Evolutionary conservation across 2,329 filamentous ascomycete species (phyloP).

Genomic region (Alternaria consortialis): DNA sequence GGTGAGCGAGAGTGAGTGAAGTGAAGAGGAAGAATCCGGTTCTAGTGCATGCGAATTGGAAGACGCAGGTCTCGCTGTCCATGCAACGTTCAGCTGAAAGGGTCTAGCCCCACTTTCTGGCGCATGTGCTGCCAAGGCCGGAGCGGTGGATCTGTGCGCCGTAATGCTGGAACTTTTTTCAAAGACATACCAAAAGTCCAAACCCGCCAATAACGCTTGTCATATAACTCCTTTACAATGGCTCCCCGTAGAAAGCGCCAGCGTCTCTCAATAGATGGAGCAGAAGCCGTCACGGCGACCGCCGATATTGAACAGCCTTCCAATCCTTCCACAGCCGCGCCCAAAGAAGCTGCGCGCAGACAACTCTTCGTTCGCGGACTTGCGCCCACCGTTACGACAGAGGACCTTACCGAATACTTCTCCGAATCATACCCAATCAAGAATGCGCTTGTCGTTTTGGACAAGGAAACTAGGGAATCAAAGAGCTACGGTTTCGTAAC

Average conservation of each 20-base stretch:
- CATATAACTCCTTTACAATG: conserved; percentile 34
- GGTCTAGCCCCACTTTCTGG: conserved; percentile 11
- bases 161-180: conserved; percentile 26
- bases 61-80: not conserved
- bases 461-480: conserved; percentile 84
- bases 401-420: conserved; percentile 86
- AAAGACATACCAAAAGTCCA: conserved; percentile 3
- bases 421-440: conserved; percentile 95
- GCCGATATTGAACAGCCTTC: conserved; percentile 33
- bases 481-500: conserved; percentile 97
- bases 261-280: conserved; percentile 51
- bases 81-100: conserved; percentile 1
- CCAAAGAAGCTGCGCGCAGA: conserved; percentile 54
- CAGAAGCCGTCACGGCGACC: conserved; percentile 41
- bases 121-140: conserved; percentile 18
- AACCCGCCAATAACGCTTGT: conserved; percentile 4
- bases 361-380: conserved; percentile 88
- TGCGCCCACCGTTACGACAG: conserved; percentile 78
- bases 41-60: not conserved
- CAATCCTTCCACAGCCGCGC: conserved; percentile 22
- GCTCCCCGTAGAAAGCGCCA: conserved; percentile 53
- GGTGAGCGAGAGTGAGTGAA: conserved; percentile 2
- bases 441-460: conserved; percentile 90
- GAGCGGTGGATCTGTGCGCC: conserved; percentile 15
- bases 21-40: not conserved